Conservation (phyloP, 1,139 yeast genomes). For the Taphrina flavorubra region DNA sequence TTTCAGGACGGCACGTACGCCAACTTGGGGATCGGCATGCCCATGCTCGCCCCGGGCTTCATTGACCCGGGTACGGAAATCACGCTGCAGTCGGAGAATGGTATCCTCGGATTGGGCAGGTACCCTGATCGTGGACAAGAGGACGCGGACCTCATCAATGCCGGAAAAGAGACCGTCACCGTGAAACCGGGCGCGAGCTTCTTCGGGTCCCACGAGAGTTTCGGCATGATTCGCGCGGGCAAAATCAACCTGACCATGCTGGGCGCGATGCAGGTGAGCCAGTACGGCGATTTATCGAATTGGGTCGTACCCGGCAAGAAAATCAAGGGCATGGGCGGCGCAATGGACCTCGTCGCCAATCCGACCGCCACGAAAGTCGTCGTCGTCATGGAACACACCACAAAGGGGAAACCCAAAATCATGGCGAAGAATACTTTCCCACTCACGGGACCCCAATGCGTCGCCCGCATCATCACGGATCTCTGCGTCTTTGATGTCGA, state of each 20-base stretch:
- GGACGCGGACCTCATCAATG: conserved; percentile 60
- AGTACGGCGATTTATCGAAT: conserved; percentile 59
- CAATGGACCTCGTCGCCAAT: conserved; percentile 62
- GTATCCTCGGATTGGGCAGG: conserved; percentile 60
- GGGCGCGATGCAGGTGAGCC: conserved; percentile 61
- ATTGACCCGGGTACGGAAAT: conserved; percentile 54
- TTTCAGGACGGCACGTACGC: conserved; percentile 55
- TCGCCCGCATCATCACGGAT: conserved; percentile 58
- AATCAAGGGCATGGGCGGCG: conserved; percentile 65
- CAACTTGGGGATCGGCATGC: conserved; percentile 61
- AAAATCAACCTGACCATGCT: conserved; percentile 57
- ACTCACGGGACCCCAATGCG: conserved; percentile 58
- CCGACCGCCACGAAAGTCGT: conserved; percentile 59
- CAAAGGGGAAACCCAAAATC: conserved; percentile 59
- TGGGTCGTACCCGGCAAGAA: conserved; percentile 60
- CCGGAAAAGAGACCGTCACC: conserved; percentile 62
- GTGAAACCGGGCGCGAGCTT: conserved; percentile 57
- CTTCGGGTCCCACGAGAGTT: conserved; percentile 61
- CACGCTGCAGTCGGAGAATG: conserved; percentile 59
- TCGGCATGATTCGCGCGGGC: conserved; percentile 60
- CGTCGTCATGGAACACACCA: conserved; percentile 60
- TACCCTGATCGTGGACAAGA: conserved; percentile 57
- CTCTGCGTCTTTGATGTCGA: conserved; percentile 59
- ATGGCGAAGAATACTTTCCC: conserved; percentile 57
- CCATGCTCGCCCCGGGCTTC: conserved; percentile 58